Evolutionary conservation across 345 rosid species (phyloP).

Genomic region (Boechera divaricarpa): DNA sequence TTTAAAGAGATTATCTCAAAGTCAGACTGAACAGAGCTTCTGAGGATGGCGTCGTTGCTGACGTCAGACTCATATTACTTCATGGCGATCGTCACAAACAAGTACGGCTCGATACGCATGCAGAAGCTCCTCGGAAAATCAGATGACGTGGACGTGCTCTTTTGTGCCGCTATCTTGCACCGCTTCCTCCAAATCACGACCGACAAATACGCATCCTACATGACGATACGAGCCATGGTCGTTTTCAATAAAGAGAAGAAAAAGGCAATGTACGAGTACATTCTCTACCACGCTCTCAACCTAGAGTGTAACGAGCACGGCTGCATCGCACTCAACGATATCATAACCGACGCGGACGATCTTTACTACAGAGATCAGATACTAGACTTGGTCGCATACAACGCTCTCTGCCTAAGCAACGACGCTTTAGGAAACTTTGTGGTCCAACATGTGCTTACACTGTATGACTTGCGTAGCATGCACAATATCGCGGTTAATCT

Average conservation of each 20-base stretch:
- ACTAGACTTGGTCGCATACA: background rate
- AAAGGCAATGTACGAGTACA: background rate
- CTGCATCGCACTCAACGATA: slow-evolving; percentile 21
- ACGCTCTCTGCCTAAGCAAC: slow-evolving; percentile 20
- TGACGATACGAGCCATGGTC: slow-evolving; percentile 31
- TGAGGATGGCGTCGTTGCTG: background rate
- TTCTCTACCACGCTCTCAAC: background rate
- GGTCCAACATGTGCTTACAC: slow-evolving; percentile 23
- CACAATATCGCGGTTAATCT: background rate
- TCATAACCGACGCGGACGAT: slow-evolving; percentile 1
- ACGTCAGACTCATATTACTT: slow-evolving; percentile 30
- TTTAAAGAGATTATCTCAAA: slow-evolving; percentile 5
- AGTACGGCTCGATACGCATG: slow-evolving; percentile 23
- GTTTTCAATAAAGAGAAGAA: background rate
- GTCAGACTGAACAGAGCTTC: background rate
- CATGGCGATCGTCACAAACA: background rate
- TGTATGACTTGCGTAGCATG: slow-evolving; percentile 16
- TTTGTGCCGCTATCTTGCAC: slow-evolving; percentile 25
- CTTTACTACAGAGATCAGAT: background rate
- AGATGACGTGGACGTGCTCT: slow-evolving; percentile 8
- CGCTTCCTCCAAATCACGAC: slow-evolving; percentile 23
- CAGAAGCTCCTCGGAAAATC: slow-evolving; percentile 33
- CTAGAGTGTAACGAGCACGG: slow-evolving; percentile 8
- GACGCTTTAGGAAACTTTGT: slow-evolving; percentile 23
- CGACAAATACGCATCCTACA: slow-evolving; percentile 22